Evolutionary conservation across 73 alveolate genomes (phyloP).

Genomic region (Tetrahymena elliotti): DNA sequence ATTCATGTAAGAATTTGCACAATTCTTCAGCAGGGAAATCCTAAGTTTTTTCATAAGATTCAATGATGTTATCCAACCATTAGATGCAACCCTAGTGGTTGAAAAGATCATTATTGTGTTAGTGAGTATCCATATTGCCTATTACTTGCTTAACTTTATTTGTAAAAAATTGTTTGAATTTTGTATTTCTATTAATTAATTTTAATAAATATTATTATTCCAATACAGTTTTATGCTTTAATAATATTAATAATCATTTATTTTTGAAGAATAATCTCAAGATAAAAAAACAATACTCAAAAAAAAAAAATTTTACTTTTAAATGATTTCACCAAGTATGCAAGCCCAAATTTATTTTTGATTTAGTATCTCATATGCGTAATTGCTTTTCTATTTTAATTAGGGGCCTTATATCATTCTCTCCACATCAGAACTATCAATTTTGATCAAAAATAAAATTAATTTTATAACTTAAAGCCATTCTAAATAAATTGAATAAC

Average conservation of each 20-base stretch:
- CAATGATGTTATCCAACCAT: neutral
- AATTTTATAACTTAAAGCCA: too few relatives aligned
- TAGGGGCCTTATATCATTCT: neutral
- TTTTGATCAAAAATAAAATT: neutral
- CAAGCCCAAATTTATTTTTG: neutral
- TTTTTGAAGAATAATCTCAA: neutral
- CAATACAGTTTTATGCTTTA: neutral
- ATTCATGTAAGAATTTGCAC: neutral
- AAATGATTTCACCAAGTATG: neutral
- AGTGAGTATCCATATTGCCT: neutral
- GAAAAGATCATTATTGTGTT: neutral
- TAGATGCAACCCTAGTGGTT: neutral
- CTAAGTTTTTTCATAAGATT: neutral
- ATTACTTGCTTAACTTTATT: neutral
- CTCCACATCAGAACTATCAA: neutral
- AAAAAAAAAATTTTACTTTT: neutral
- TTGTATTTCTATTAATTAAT: neutral
- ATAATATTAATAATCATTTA: too few relatives aligned
- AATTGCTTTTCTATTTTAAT: neutral
- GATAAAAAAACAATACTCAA: neutral
- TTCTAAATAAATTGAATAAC: too few relatives aligned
- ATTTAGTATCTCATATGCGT: neutral
- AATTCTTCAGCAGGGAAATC: neutral
- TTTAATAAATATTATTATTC: too few relatives aligned
- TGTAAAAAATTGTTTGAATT: neutral